Conservation (phyloP, 108 stramenopile genomes). For the Cyclotella choctawhatcheeana region DNA sequence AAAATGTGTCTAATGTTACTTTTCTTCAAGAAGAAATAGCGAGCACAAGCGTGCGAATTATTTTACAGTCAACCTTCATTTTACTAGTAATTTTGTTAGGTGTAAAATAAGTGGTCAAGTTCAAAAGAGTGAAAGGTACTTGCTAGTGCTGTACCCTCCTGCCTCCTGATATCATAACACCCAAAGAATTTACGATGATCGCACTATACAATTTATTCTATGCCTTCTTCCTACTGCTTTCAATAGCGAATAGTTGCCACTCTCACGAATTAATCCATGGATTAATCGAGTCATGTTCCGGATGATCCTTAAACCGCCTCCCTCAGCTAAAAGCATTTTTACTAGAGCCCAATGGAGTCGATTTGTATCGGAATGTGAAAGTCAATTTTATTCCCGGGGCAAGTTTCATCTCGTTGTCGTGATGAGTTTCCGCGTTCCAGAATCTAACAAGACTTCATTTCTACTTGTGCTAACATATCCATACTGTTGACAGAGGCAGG, state of each 20-base stretch:
- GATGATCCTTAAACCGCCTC: slow-evolving; percentile 64
- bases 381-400: slow-evolving; percentile 57
- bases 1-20: too few species aligned
- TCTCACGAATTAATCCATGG: slow-evolving; percentile 29
- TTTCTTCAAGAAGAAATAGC: too few species aligned
- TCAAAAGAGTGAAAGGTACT: too few species aligned
- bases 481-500: slow-evolving; percentile 15
- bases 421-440: too few species aligned
- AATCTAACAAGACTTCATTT: too few species aligned
- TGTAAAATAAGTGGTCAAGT: too few species aligned
- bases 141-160: too few species aligned
- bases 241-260: slow-evolving; percentile 7
- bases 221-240: neutral
- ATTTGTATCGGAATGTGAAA: slow-evolving; percentile 54
- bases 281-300: slow-evolving; percentile 59
- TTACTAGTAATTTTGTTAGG: too few species aligned
- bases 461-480: too few species aligned
- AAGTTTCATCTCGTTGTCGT: neutral
- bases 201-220: neutral
- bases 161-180: too few species aligned
- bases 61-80: too few species aligned
- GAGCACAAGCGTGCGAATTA: too few species aligned
- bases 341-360: slow-evolving; percentile 57
- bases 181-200: neutral
- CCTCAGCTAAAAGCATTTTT: slow-evolving; percentile 62